These are phyloP conservation scores for Leptographium wingfieldii DNA, from an alignment of 2,329 filamentous ascomycete genomes.

Conservation along the genomic window DNA sequence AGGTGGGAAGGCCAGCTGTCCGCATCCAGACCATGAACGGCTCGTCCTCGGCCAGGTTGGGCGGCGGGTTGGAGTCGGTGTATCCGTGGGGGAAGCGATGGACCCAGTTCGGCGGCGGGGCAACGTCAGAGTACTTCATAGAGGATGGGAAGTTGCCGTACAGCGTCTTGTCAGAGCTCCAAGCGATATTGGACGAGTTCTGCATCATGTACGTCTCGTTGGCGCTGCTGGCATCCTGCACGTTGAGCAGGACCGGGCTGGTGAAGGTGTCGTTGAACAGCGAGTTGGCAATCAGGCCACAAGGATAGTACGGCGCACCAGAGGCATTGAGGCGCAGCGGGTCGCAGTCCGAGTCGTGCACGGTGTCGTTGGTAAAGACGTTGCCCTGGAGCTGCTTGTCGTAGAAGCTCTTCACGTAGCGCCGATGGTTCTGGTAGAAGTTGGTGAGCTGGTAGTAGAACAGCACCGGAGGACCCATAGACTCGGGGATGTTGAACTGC, in stretches of 20 bases:
- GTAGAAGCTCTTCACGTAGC: constrained; percentile 86
- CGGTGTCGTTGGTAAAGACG: constrained; percentile 43
- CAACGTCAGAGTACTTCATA: constrained; percentile 52
- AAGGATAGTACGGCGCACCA: constrained; percentile 77
- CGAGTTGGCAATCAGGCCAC: constrained; percentile 91
- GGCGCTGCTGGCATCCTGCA: constrained; percentile 22
- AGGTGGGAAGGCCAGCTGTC: constrained; percentile 82
- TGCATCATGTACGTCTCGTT: constrained; percentile 60
- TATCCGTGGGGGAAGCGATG: constrained; percentile 60
- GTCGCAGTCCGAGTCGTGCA: constrained; percentile 59
- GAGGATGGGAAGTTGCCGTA: constrained; percentile 50
- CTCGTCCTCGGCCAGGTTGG: constrained; percentile 62
- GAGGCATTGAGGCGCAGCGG: constrained; percentile 46
- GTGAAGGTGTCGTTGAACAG: constrained; percentile 88
- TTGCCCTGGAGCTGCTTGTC: constrained; percentile 67
- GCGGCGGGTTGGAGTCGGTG: constrained; percentile 48
- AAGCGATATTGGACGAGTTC: constrained; percentile 64
- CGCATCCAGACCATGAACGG: constrained; percentile 98
- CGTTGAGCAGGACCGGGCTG: constrained; percentile 49
- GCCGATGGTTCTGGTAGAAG: constrained; percentile 97
- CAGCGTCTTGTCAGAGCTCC: constrained; percentile 68
- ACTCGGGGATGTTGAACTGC: constrained; percentile 65
- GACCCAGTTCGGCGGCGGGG: constrained; percentile 80
- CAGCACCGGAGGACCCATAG: constrained; percentile 68
- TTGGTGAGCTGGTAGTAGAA: constrained; percentile 95